Percentiles rank a stretch among this genome's conserved stretches.
These are phyloP conservation scores for Candida anglica DNA, from an alignment of 805 yeast species.

Conservation along the genomic window DNA sequence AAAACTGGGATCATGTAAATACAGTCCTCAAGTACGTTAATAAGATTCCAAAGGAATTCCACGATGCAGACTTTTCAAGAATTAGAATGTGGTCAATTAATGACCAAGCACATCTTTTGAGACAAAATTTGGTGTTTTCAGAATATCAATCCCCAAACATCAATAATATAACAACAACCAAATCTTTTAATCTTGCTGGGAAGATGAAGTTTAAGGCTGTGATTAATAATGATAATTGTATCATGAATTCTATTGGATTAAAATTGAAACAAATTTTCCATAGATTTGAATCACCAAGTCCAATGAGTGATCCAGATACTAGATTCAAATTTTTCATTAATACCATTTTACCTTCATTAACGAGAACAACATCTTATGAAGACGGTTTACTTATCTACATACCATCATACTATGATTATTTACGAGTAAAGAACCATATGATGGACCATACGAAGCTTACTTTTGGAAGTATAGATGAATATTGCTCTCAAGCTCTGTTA, in stretches of 20 bases:
- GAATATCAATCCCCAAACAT: slow-evolving; percentile 79
- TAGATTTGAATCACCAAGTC: slow-evolving; percentile 54
- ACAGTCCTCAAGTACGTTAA: slow-evolving; percentile 67
- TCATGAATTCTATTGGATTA: slow-evolving; percentile 62
- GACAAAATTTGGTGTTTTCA: slow-evolving; percentile 78
- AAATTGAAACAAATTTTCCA: slow-evolving; percentile 66
- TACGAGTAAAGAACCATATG: slow-evolving; percentile 71
- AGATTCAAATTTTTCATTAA: slow-evolving; percentile 78
- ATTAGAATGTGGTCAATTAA: slow-evolving; percentile 91
- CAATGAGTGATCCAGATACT: slow-evolving; percentile 71
- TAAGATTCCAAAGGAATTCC: slow-evolving; percentile 67
- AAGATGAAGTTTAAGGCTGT: slow-evolving; percentile 51
- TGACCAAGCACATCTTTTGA: slow-evolving; percentile 64
- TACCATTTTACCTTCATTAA: slow-evolving; percentile 67
- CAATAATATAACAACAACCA: slow-evolving; percentile 50
- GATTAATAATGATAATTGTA: slow-evolving; percentile 44
- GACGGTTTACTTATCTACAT: slow-evolving; percentile 77
- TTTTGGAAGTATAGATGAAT: slow-evolving; percentile 78
- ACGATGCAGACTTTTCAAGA: slow-evolving; percentile 86
- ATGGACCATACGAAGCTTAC: slow-evolving; percentile 58
- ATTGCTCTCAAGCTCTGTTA: slow-evolving; percentile 66
- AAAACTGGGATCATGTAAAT: slow-evolving; percentile 83
- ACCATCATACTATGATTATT: slow-evolving; percentile 82
- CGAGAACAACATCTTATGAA: slow-evolving; percentile 56
- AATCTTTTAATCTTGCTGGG: slow-evolving; percentile 56